Evolutionary conservation across 1,284 basidiomycete genomes (phyloP).

Genomic region (Bondarzewia mesenterica): DNA sequence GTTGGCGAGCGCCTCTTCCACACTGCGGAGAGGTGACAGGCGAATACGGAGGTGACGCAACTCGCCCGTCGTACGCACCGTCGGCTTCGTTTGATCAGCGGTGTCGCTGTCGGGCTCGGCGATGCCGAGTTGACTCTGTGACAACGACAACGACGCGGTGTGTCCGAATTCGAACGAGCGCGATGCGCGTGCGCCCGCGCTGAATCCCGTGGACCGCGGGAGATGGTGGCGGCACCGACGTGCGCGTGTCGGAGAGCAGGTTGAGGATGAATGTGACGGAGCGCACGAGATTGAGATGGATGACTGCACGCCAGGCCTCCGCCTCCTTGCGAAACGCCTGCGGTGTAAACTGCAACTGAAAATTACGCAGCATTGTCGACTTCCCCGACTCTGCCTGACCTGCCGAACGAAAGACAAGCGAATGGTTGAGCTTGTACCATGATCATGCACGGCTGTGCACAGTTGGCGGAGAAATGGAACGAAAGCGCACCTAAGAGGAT

Average conservation of each 20-base stretch:
- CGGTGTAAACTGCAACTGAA: constrained; percentile 53
- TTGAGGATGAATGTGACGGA: constrained; percentile 51
- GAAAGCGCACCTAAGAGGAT: constrained; percentile 42
- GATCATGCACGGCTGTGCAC: too few species aligned
- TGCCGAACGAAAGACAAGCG: too few species aligned
- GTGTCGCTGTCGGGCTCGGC: background rate
- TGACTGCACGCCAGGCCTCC: constrained; percentile 51
- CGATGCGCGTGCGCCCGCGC: background rate
- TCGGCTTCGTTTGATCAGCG: background rate
- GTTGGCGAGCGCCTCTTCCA: constrained; percentile 44
- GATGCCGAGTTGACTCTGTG: too few species aligned
- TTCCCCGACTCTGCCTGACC: constrained; percentile 64
- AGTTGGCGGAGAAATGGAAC: background rate
- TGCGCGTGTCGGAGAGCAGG: constrained; percentile 18
- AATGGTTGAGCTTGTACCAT: too few species aligned
- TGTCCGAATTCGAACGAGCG: background rate
- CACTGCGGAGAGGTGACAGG: constrained; percentile 43
- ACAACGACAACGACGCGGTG: background rate
- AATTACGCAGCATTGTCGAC: constrained; percentile 58
- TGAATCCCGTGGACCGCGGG: too few species aligned
- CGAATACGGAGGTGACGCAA: constrained; percentile 41
- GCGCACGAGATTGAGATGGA: constrained; percentile 60
- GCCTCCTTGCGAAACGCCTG: constrained; percentile 48
- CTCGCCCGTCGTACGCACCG: constrained; percentile 27
- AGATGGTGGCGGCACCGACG: too few species aligned